Base-by-base conservation (phyloP, 2,329 filamentous ascomycete species). In the Fusarium buharicum region DNA sequence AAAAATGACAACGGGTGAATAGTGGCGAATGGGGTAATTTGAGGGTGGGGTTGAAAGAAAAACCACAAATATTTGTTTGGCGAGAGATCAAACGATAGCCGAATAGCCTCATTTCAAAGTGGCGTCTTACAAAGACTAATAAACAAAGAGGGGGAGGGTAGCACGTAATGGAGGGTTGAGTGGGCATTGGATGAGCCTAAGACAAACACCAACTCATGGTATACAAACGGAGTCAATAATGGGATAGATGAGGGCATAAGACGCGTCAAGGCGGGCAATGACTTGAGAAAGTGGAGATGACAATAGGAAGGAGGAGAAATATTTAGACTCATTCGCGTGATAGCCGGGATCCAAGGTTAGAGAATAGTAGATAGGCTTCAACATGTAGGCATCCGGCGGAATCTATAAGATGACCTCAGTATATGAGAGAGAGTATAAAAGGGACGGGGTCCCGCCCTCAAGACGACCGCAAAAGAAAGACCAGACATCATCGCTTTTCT, bases 391-490 rank as follows among this genome's bases (percentile, higher is more conserved):
- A 44, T 33, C 31, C 47, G 41, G 36, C 34, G 27, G 40, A 40
- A 36, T 50, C 53, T 39, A 47, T 24, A 16, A 51, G 56, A 67
- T 47, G 65, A 54, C 63, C 63, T 70, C 67, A 59, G 68, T 49
- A 56, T 31, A 56, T 41, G 39, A 50, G 33, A 24, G 38, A 67
- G 57, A 59, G 55, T 71, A 71, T 71, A 71, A 68, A 71, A 71
- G 50, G 67, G 61, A 63, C 62, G 27, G 45, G 55, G 41, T 30
- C 58, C 67, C 65, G 52, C 66, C 61, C 49, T 51, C 37, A 34
- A 46, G 43, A 54, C 40, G 44, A 31, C 14, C 39, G 44, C 18
- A 16, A 47, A 59, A 63, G 50, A 45, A 50, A 59, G 62, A 59
- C 53, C 16, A 50, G 48, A 50, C 62, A 66, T 57, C 58, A 50